Conservation (phyloP, 2,329 filamentous ascomycete species). For the Xylaria sp. region DNA sequence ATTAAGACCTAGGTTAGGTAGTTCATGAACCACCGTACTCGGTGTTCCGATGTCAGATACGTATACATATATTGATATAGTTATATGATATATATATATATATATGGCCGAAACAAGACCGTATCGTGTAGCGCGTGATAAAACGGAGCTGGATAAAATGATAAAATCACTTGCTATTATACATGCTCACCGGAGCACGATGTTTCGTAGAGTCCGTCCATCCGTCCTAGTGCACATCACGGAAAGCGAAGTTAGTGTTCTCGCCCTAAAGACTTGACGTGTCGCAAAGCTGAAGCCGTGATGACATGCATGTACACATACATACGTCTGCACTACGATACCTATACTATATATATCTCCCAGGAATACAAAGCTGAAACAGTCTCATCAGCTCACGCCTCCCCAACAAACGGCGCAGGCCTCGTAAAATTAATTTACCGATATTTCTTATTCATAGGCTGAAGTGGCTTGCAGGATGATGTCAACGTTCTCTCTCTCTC, state of each 20-base stretch:
- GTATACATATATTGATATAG: too few species aligned
- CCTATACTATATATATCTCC: conserved; percentile 19
- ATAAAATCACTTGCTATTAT: too few species aligned
- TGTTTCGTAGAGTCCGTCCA: background rate
- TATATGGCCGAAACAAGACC: background rate
- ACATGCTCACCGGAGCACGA: background rate
- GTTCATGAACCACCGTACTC: background rate
- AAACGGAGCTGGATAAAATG: background rate
- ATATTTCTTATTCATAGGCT: background rate
- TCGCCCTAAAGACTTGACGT: background rate
- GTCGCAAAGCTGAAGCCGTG: background rate
- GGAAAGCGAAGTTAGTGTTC: conserved; percentile 17
- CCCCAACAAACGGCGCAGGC: background rate
- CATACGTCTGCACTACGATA: background rate
- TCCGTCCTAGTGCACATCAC: background rate
- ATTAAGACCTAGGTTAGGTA: background rate
- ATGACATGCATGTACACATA: background rate
- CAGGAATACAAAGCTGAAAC: conserved; percentile 7
- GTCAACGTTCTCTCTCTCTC: background rate
- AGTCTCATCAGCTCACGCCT: background rate
- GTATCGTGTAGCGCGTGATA: background rate
- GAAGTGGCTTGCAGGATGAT: conserved; percentile 6
- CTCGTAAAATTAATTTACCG: background rate
- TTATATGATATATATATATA: too few species aligned
- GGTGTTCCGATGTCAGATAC: background rate